Evolutionary conservation across 169 alveolate species (phyloP), one percentile per base, ranked within the genome.

Genomic region (Plasmodium malariae): DNA sequence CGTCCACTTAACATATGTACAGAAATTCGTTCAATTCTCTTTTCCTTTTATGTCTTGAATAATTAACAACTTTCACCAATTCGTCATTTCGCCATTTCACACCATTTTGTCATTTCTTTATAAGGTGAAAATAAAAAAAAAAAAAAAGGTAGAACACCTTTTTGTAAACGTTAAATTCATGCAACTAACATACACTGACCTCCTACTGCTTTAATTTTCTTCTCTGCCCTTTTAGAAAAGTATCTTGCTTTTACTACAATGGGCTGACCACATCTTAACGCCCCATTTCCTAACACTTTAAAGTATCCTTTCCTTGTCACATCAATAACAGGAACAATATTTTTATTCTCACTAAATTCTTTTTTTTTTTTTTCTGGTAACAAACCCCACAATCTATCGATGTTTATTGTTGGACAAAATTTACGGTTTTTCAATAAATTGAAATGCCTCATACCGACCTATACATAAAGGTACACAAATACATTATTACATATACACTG

Each of bases 261-360:
- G 49, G 99, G 99, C 87, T 95, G 94, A 91, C 92, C 83, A 71
- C 97, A 98, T 65, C 97, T 96, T 85, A 97, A 94, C 55, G 85
- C 85, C 40, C 99, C 99, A 90, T 98, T 98, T 71, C 99, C 99
- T 55, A 98, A 95, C 62, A 98, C 99, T 95, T 98, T 98, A 95
- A 98, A 98, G 92, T 92, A 98, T 21, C 99, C 99, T 72, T 95
- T 95, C 95, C 96, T 97, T 57, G 99, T 97, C 69, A 98, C 99
- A 94, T 98, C 99, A 76, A 98, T 95, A 26, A 98, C 99, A 45
- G 99, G 98, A n/a, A 98, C 99, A 95, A 97, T 97, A 57, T 93
- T 98, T 11, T 92, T 67, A 60, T 95, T 94, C 37, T 74, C 88
- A 67, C 95, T 96, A 74, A 96, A 96, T 89, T 96, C 96, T 86